These are phyloP conservation scores for Xylaria telfairii DNA, from an alignment of 495 filamentous ascomycete genomes.

Conservation along the genomic window DNA sequence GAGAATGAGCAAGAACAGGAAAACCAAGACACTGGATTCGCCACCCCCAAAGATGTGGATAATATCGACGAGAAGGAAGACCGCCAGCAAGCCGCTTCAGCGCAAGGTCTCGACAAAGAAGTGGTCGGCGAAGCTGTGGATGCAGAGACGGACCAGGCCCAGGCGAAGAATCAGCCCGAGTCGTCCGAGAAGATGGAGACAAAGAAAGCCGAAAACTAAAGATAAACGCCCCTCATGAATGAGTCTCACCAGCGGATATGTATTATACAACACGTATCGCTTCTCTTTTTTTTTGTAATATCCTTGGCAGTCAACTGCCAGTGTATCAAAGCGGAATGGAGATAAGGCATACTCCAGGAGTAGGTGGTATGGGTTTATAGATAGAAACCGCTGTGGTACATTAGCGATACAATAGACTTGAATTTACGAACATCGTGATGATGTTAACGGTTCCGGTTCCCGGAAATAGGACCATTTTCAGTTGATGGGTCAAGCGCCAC, in stretches of 20 bases:
- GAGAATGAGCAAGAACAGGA: constrained; percentile 89
- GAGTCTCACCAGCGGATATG: constrained; percentile 17
- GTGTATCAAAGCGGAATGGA: constrained; percentile 34
- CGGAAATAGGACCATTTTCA: not conserved
- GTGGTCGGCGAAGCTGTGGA: constrained; percentile 52
- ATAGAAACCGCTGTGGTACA: constrained; percentile 10
- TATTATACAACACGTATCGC: constrained; percentile 24
- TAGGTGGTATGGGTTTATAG: constrained; percentile 19
- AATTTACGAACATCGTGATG: not conserved
- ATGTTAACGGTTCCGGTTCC: not conserved
- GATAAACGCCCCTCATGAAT: constrained; percentile 15
- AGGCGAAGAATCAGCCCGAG: constrained; percentile 30
- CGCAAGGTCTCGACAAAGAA: constrained; percentile 46
- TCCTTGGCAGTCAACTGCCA: constrained; percentile 28
- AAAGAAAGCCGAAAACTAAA: constrained; percentile 34
- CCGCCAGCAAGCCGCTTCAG: constrained; percentile 45
- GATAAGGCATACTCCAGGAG: constrained; percentile 19
- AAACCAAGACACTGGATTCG: constrained; percentile 69
- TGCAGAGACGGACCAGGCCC: constrained; percentile 48
- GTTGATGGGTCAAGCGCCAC: not conserved
- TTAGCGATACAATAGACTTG: constrained; percentile 23
- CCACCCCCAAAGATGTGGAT: constrained; percentile 83
- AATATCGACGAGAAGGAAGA: constrained; percentile 74
- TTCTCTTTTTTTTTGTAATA: constrained; percentile 42
- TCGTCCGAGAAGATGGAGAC: constrained; percentile 28